Evolutionary conservation across 306 rosid genomes (phyloP), one percentile per base, ranked within the genome.

Genomic region (Cercis canadensis): DNA sequence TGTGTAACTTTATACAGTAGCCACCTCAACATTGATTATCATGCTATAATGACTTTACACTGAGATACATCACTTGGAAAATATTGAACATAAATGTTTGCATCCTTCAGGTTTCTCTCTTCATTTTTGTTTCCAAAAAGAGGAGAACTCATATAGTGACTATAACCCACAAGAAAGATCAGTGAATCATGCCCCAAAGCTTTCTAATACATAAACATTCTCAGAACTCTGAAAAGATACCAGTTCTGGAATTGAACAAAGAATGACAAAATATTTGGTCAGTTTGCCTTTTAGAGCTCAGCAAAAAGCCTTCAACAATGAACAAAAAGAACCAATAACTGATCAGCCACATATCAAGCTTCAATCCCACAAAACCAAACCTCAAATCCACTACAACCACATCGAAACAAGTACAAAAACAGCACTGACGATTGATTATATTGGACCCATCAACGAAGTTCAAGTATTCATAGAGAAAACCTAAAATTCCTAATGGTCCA

Each of bases 201-300:
- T 24, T 24, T 24, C 52, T 14, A 9, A 13, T 19, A 69, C 8
- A 62, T n/a, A 46, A 77, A 44, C 9, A 62, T 14, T 19, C 72
- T 67, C 75, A 36, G 64, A 47, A 68, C 17, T 65, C 5, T 14
- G 41, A 47, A 73, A 29, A n/a, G 56, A 56, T 10, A 14, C 9
- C 44, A 44, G 50, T 4, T 10, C 54, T 13, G 1, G 53, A n/a
- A 33, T 60, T 41, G 36, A 49, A 63, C 44, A 65, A n/a, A 24
- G 65, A 55, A 31, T 13, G 52, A 40, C 50, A 33, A 45, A 8
- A 21, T 39, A 44, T 8, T 24, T n/a, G 16, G 9, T 45, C 43
- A 52, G 39, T 53, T 17, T 13, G 8, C 5, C 52, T 34, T 17
- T 8, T 44, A 62, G 6, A 60, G 56, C 57, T 37, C 43, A 46